Percentiles rank a stretch among this genome's conserved stretches.
phyloP scores from a whole-genome alignment of 2,329 filamentous ascomycete species.

The Alternaria incomplexa region DNA sequence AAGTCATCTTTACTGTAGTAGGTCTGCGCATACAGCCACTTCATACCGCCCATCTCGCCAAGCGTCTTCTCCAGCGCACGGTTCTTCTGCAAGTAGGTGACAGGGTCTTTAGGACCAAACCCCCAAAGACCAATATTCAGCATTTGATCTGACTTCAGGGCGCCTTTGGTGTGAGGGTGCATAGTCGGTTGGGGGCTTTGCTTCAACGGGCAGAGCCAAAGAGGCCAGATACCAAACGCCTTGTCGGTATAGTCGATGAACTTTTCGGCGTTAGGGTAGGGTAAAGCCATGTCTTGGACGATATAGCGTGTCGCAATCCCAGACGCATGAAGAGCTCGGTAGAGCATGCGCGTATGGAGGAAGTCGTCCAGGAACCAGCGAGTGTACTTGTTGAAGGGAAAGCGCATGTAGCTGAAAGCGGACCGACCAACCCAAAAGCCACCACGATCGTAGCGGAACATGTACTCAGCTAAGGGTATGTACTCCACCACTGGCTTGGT shows the following conservation, averaged over 20 bases:
- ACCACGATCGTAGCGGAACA: conserved; percentile 74
- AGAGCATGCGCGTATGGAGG: conserved; percentile 69
- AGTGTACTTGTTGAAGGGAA: conserved; percentile 69
- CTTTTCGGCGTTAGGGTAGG: conserved; percentile 50
- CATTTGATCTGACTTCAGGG: conserved; percentile 45
- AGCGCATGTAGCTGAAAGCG: conserved; percentile 68
- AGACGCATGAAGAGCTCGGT: conserved; percentile 68
- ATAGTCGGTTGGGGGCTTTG: conserved; percentile 42
- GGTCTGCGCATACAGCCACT: conserved; percentile 73
- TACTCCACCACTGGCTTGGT: conserved; percentile 56
- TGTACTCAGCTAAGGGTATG: conserved; percentile 69
- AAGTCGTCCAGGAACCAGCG: conserved; percentile 67
- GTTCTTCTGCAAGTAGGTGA: conserved; percentile 60
- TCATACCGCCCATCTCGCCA: conserved; percentile 66
- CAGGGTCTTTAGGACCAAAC: conserved; percentile 61
- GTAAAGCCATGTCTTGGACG: conserved; percentile 66
- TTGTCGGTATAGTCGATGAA: conserved; percentile 54
- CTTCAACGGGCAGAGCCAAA: conserved; percentile 57
- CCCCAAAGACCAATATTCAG: conserved; percentile 76
- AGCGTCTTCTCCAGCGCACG: conserved; percentile 66
- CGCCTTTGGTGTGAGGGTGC: conserved; percentile 42
- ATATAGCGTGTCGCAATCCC: conserved; percentile 66
- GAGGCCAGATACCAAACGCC: conserved; percentile 52
- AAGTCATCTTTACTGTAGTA: conserved; percentile 73
- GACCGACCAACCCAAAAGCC: conserved; percentile 71